Evolutionary conservation across 768 basidiomycete species (phyloP).

Genomic region (Hemileccinum rubropunctum): DNA sequence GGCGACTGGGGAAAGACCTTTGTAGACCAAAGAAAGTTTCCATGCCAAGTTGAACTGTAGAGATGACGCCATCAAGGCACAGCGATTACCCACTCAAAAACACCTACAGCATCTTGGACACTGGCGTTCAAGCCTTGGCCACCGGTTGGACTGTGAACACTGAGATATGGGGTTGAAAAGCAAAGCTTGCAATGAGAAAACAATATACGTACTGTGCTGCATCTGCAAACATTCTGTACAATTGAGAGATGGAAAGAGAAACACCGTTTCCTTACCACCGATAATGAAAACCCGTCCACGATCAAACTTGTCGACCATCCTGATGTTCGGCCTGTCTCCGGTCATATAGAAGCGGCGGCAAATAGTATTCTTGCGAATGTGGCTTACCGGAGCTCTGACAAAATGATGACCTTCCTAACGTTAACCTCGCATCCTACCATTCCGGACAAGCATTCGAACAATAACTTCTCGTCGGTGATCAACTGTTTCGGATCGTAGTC

Average conservation of each 20-base stretch:
- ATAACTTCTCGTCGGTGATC: constrained; percentile 15
- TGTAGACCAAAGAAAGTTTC: constrained; percentile 44
- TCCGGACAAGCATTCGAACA: constrained; percentile 28
- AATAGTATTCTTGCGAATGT: neutral
- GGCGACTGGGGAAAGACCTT: constrained; percentile 31
- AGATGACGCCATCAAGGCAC: neutral
- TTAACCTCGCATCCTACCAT: constrained; percentile 26
- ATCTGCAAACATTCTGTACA: constrained; percentile 30
- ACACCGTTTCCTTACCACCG: constrained; percentile 33
- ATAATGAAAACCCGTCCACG: constrained; percentile 43
- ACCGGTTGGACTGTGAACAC: constrained; percentile 23
- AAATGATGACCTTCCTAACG: constrained; percentile 26
- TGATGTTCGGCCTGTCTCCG: constrained; percentile 40
- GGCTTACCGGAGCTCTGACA: constrained; percentile 24
- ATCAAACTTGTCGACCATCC: constrained; percentile 46
- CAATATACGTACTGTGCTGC: constrained; percentile 37
- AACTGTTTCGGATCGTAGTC: constrained; percentile 11
- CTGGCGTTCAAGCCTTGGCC: constrained; percentile 36
- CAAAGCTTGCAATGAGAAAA: neutral
- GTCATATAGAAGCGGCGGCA: constrained; percentile 1
- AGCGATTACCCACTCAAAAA: neutral
- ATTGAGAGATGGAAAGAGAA: neutral
- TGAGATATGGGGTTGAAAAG: constrained; percentile 2
- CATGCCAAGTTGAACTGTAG: constrained; percentile 41
- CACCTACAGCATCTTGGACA: constrained; percentile 38